Evolutionary conservation across 345 rosid genomes (phyloP), one percentile per base, ranked within the genome.

Genomic region (Hevea brasiliensis): DNA sequence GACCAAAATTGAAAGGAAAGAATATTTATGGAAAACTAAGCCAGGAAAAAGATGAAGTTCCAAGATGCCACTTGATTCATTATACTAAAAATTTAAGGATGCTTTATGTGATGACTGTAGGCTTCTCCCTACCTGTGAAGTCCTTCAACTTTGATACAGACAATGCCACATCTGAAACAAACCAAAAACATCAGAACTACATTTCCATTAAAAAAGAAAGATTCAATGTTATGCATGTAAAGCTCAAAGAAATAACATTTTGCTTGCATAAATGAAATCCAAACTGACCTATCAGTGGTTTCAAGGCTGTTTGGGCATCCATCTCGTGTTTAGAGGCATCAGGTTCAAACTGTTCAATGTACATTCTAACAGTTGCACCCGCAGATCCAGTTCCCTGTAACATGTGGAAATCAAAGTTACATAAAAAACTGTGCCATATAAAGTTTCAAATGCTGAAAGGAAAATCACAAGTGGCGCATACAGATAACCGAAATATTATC

Each of bases 321-420:
- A 87, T 27, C 68, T 91, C 94, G 69, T 95, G 94, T 72, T 89
- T 92, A 23, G 94, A 89, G 70, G 75, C 93, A 82, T 95, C 89
- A 26, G 90, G 89, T 84, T 91, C 90, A 67, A 85, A 92, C 68
- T 89, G 94, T 74, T 95, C 97, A 17, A 91, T 85, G 80, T 91
- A 95, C 72, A 89, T 73, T 81, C 97, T 86, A 73, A 92, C 82
- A 8, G 97, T 94, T 57, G 97, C 98, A 71, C 98, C 97, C 13
- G 97, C 95, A 58, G 97, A 90, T 71, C 98, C 97, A 74, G 97
- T 94, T 82, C 97, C 98, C 97, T 92, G 80, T 50, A 37, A 74
- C 68, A 57, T 48, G 65, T 17, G 26, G 47, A n/a, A 62, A 7
- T 61, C 48, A 13, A 40, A 8, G 73, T 75, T 65, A 74, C n/a